Evolutionary conservation across 75 land plant genomes (phyloP).

Genomic region (Cupressus sempervirens): DNA sequence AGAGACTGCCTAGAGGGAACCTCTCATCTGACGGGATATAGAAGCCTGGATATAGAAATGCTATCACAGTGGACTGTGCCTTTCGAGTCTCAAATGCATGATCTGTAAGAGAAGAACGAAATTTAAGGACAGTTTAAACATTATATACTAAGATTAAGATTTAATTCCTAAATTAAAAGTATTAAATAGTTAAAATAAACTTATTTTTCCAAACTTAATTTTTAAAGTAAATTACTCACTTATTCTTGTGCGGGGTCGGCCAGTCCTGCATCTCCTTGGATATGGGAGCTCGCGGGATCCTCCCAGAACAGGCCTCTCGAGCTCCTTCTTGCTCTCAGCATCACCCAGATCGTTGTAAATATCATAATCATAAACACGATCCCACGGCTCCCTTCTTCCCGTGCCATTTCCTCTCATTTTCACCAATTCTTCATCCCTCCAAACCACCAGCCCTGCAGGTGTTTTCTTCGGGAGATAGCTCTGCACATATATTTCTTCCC

Average conservation of each 20-base stretch:
- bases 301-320: constrained; percentile 10
- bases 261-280: constrained; percentile 28
- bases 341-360: constrained; percentile 29
- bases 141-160: no score
- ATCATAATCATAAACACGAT: constrained; percentile 23
- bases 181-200: not conserved
- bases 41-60: not conserved
- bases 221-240: not conserved
- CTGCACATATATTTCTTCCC: constrained; percentile 1
- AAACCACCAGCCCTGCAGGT: constrained; percentile 13
- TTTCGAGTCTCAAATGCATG: constrained; percentile 19
- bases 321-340: constrained; percentile 9
- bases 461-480: constrained; percentile 24
- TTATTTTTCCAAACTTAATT: not conserved
- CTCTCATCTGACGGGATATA: constrained; percentile 47
- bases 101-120: not conserved
- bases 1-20: no score
- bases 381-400: constrained; percentile 6
- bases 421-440: constrained; percentile 15
- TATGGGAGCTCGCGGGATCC: constrained; percentile 21
- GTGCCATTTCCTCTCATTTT: constrained; percentile 18
- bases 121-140: not conserved
- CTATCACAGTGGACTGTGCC: not conserved
- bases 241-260: constrained; percentile 12
- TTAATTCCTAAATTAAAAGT: not conserved